Evolutionary conservation across 1,284 basidiomycete species (phyloP).

Genomic region (Fereydounia khargensis): DNA sequence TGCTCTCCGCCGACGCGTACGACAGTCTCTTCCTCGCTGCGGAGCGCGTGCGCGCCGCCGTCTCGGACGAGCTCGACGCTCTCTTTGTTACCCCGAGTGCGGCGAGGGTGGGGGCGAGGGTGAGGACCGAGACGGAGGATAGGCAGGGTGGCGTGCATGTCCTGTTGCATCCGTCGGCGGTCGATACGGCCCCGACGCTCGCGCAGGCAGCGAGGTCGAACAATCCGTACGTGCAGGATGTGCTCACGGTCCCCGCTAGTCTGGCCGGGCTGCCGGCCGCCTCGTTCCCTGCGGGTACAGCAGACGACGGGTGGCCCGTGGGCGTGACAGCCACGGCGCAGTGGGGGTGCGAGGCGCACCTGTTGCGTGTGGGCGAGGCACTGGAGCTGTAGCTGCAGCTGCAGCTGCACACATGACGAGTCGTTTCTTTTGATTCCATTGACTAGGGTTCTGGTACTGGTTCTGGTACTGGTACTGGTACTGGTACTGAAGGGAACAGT

Average conservation of each 20-base stretch:
- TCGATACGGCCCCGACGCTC: slow-evolving; percentile 43
- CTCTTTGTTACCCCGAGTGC: too few relatives aligned
- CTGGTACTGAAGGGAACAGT: too few relatives aligned
- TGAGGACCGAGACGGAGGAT: neutral
- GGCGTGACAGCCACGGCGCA: slow-evolving; percentile 82
- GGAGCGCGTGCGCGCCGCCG: slow-evolving; percentile 70
- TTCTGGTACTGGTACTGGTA: too few relatives aligned
- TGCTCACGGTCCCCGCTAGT: slow-evolving; percentile 86
- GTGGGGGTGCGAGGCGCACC: slow-evolving; percentile 77
- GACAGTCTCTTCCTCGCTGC: slow-evolving; percentile 96
- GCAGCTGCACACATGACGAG: neutral
- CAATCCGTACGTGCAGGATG: slow-evolving; percentile 77
- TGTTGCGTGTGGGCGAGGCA: slow-evolving; percentile 65
- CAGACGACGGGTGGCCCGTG: slow-evolving; percentile 68
- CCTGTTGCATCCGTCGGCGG: slow-evolving; percentile 68
- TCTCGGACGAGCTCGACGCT: slow-evolving; percentile 77
- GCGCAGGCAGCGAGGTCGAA: neutral
- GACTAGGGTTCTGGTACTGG: too few relatives aligned
- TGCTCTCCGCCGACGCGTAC: slow-evolving; percentile 85
- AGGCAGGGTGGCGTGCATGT: slow-evolving; percentile 67
- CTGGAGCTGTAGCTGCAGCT: slow-evolving; percentile 57
- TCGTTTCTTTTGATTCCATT: too few relatives aligned
- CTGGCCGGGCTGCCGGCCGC: slow-evolving; percentile 83
- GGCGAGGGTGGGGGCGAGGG: too few relatives aligned
- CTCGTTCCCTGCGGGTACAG: slow-evolving; percentile 66